phyloP scores from a whole-genome alignment of 371 early-diverging fungal species.

The Rhizopus sp. region DNA sequence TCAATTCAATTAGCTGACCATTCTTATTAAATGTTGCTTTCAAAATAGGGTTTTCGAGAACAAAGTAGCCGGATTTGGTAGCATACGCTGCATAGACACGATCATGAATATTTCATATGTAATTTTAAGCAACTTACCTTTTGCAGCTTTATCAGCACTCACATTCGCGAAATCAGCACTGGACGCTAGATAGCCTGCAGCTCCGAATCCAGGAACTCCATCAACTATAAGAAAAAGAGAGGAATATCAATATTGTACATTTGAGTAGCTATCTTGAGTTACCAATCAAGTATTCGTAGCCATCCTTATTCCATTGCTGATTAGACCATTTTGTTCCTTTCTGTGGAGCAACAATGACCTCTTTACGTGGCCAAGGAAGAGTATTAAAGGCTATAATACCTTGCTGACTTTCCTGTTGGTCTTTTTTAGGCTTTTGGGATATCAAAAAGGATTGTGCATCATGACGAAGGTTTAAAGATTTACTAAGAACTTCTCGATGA shows the following conservation, averaged over 20 bases:
- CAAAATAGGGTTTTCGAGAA: constrained; percentile 76
- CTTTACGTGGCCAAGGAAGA: constrained; percentile 75
- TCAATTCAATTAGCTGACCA: constrained; percentile 71
- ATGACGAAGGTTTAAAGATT: constrained; percentile 33
- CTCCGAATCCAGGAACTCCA: constrained; percentile 37
- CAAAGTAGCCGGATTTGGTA: constrained; percentile 34
- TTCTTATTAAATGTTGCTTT: constrained; percentile 66
- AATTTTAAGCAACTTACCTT: constrained; percentile 20
- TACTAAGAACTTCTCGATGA: constrained; percentile 44
- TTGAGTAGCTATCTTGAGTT: constrained; percentile 3
- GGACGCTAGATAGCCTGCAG: constrained; percentile 24
- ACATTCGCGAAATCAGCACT: constrained; percentile 12
- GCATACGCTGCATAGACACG: constrained; percentile 29
- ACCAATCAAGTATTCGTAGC: constrained; percentile 53
- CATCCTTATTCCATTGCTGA: constrained; percentile 47
- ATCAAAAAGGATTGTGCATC: constrained; percentile 34
- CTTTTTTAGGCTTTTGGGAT: not conserved
- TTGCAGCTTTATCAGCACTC: constrained; percentile 11
- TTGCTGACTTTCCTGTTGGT: constrained; percentile 6
- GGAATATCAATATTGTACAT: not conserved
- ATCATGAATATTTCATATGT: not conserved
- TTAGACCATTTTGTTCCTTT: constrained; percentile 27
- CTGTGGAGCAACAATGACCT: constrained; percentile 67
- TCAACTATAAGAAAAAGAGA: constrained; percentile 20
- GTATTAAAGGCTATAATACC: constrained; percentile 78